Evolutionary conservation across 768 basidiomycete species (phyloP).

Genomic region (Tremella fuciformis): DNA sequence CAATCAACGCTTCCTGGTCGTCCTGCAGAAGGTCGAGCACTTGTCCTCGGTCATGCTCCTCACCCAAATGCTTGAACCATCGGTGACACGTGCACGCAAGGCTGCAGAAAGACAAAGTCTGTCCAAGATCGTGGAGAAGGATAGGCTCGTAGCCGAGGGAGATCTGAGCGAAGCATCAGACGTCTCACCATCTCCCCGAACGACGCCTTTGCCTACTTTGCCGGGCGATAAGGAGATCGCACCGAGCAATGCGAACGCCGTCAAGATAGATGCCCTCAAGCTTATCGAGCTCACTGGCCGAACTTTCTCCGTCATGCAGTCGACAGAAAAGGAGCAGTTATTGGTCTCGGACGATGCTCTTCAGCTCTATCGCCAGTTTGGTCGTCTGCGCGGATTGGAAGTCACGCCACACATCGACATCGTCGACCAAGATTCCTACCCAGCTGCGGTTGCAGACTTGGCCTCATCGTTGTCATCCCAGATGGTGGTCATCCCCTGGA

Average conservation of each 20-base stretch:
- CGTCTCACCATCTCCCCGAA: not conserved
- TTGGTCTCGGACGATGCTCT: constrained; percentile 63
- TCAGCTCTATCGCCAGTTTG: constrained; percentile 52
- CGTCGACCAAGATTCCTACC: constrained; percentile 70
- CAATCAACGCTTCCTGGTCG: constrained; percentile 66
- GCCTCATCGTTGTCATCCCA: constrained; percentile 62
- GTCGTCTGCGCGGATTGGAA: constrained; percentile 54
- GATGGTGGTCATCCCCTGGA: constrained; percentile 83
- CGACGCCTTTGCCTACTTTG: constrained; percentile 17
- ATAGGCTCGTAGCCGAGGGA: not conserved
- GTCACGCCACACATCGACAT: constrained; percentile 71
- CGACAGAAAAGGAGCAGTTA: constrained; percentile 58
- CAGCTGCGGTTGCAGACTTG: constrained; percentile 64
- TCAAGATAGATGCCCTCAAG: constrained; percentile 70
- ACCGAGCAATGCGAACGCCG: not conserved
- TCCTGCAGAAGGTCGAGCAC: constrained; percentile 87
- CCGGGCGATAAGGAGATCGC: not conserved
- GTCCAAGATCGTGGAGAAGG: not conserved
- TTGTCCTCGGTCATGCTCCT: constrained; percentile 85
- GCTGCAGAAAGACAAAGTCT: constrained; percentile 3
- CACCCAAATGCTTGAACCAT: constrained; percentile 69
- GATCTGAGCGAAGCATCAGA: constrained; percentile 1
- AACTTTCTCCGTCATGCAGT: constrained; percentile 80
- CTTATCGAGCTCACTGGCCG: constrained; percentile 86
- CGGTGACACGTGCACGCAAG: constrained; percentile 6